Evolutionary conservation across 2,329 filamentous ascomycete genomes (phyloP).

Genomic region (Clonostachys chloroleuca): DNA sequence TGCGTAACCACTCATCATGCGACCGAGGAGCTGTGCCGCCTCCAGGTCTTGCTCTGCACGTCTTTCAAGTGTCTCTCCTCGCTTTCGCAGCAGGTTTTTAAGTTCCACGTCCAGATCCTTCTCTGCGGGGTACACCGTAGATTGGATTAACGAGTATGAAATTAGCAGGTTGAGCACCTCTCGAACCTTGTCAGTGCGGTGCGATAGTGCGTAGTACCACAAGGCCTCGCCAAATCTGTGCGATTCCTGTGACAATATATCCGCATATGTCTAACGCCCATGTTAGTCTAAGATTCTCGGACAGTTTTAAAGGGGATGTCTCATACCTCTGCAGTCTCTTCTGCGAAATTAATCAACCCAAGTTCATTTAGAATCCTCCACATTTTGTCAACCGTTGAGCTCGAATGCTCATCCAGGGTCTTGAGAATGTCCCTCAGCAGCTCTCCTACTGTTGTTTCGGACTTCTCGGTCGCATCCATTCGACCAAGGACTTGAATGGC

Average conservation of each 20-base stretch:
- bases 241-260: constrained; percentile 67
- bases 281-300: not conserved
- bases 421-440: constrained; percentile 65
- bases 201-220: constrained; percentile 86
- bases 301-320: not conserved
- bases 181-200: constrained; percentile 73
- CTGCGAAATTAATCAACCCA: constrained; percentile 73
- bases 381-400: constrained; percentile 73
- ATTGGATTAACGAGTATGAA: constrained; percentile 82
- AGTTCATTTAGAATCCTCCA: constrained; percentile 74
- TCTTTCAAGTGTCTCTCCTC: constrained; percentile 65
- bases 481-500: constrained; percentile 79
- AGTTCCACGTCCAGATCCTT: constrained; percentile 71
- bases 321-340: constrained; percentile 77
- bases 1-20: constrained; percentile 86
- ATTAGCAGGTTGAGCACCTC: constrained; percentile 84
- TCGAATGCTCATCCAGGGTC: constrained; percentile 59
- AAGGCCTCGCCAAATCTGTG: constrained; percentile 81
- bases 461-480: constrained; percentile 67
- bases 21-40: constrained; percentile 78
- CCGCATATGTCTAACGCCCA: constrained; percentile 67
- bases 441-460: constrained; percentile 69
- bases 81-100: constrained; percentile 63
- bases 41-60: constrained; percentile 73
- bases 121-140: constrained; percentile 70